phyloP scores from a whole-genome alignment of 2,329 filamentous ascomycete genomes.

The Cladorrhinum sp. region DNA sequence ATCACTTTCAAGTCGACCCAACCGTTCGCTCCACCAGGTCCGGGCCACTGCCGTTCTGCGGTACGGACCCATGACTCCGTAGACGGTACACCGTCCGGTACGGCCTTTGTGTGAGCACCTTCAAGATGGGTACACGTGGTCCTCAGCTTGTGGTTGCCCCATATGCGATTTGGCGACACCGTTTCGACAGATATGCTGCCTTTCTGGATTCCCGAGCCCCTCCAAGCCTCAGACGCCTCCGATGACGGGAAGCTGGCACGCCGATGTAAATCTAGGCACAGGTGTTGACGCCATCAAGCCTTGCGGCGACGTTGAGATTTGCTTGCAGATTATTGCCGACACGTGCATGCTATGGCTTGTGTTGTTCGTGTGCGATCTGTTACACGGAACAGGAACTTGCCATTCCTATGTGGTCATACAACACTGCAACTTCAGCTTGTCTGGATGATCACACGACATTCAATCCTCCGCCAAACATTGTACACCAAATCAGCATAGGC shows the following conservation, averaged over 20 bases:
- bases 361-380: not conserved
- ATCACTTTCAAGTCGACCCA: no score
- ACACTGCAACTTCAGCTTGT: not conserved
- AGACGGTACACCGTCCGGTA: not conserved
- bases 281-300: conserved; percentile 3
- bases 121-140: conserved; percentile 23
- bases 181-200: not conserved
- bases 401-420: not conserved
- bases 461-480: not conserved
- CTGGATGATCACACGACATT: not conserved
- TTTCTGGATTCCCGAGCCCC: not conserved
- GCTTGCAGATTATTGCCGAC: not conserved
- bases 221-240: not conserved
- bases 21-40: conserved; percentile 3
- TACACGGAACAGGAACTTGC: not conserved
- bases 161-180: conserved; percentile 3
- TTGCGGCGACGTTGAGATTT: not conserved
- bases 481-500: not conserved
- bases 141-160: conserved; percentile 14
- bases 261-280: not conserved
- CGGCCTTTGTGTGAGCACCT: conserved; percentile 7
- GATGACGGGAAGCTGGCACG: conserved; percentile 1
- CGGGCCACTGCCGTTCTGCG: conserved; percentile 6
- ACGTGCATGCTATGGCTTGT: not conserved
- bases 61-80: not conserved